Conservation (phyloP, 2,329 filamentous ascomycete genomes). For the Fusarium acutatum region DNA sequence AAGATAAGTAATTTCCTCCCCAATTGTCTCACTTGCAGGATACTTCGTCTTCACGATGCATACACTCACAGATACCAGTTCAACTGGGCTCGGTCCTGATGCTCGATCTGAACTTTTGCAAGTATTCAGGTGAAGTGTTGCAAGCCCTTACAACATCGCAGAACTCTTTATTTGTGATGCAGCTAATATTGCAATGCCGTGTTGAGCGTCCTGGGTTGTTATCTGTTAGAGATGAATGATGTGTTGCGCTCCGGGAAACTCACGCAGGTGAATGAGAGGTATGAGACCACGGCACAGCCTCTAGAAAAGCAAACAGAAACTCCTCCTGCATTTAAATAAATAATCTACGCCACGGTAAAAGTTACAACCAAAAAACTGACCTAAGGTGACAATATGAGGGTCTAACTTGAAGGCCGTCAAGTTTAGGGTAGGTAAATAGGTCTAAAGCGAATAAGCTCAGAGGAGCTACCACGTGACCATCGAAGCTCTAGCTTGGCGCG, state of each 20-base stretch:
- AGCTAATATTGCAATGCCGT: rapidly evolving
- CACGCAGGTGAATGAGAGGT: background rate
- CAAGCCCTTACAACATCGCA: rapidly evolving
- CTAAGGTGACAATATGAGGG: background rate
- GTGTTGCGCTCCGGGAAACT: rapidly evolving
- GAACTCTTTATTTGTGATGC: background rate
- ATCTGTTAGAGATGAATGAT: rapidly evolving
- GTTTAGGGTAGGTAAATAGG: background rate
- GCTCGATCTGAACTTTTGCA: background rate
- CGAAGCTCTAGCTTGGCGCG: slow-evolving; percentile 30
- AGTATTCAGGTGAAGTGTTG: background rate
- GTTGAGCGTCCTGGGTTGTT: too few species aligned
- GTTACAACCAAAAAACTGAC: too few species aligned
- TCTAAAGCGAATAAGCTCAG: background rate
- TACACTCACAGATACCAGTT: background rate
- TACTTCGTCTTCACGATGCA: background rate
- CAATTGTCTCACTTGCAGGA: too few species aligned
- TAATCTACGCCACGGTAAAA: background rate
- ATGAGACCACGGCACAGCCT: background rate
- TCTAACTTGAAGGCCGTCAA: background rate
- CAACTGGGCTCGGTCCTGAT: too few species aligned
- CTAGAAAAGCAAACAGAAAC: too few species aligned
- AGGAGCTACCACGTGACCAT: slow-evolving; percentile 28
- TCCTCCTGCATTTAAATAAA: background rate
- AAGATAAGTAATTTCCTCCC: background rate